Base-by-base conservation (phyloP, 495 filamentous ascomycete species). In the Apiosordaria backusii region DNA sequence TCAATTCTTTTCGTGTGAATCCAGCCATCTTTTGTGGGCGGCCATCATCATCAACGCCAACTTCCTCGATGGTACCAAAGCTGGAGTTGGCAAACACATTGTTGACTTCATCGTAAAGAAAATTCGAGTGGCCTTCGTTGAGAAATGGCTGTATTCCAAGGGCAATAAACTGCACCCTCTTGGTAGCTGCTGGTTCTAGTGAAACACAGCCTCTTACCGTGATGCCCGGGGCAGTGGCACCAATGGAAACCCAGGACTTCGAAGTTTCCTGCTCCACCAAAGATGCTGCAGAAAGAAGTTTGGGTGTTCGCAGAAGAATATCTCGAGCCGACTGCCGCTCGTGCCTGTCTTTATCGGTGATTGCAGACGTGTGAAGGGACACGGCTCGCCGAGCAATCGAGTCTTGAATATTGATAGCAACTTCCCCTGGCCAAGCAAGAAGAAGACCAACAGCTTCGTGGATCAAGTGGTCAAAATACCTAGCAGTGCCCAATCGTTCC, bases 21-120 rank as follows among this genome's bases (percentile, higher is more conserved):
- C 82, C 81, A 52, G 82, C 75, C 66, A 70, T 65, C 78, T 82
- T 67, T 35, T 19, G 50, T 5, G 62, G 65, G 1, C 5, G 25
- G 6, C 64, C 65, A 18, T 74, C 69, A 3, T 76, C 70, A 23
- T 74, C 71, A 23, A 77, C 67, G 1, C 40, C 58, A 10, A 53
- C 29, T 15, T 85, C 83, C 29, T 88, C 89, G 10, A 84, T 65
- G 19, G 80, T 76, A 1, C 92, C 93, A 76, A 97, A 98, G 67
- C 84, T 87, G 0, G 95, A 98, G 50, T 82, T 81, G 24, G 82
- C 77, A 78, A 99, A 94, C 4, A 93, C 65, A 22, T 83, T 81
- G 72, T 98, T 98, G 60, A 97, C 78, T 68, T 91, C 89, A 57
- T 89, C 87, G 69, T 91, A 93, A 1, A 98, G 70, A 10, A 92